phyloP scores from a whole-genome alignment of 2,329 filamentous ascomycete genomes.

The Simplicillium sp. region DNA sequence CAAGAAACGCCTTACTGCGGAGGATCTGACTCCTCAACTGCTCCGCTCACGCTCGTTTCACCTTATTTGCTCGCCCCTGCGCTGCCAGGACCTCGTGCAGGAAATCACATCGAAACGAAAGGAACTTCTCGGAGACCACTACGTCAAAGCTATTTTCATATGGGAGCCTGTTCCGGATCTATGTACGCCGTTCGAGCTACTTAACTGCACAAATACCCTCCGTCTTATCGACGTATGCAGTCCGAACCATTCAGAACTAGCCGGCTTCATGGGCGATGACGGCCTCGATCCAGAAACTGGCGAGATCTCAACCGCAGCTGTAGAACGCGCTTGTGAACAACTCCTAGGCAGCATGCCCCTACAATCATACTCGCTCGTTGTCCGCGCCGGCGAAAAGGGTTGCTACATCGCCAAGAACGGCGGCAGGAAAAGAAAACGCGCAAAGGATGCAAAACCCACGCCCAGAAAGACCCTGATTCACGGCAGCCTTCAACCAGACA shows the following conservation, averaged over 20 bases:
- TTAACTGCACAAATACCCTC: slow-evolving; percentile 55
- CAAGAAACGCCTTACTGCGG: slow-evolving; percentile 69
- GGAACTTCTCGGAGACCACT: slow-evolving; percentile 20
- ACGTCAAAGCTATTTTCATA: slow-evolving; percentile 62
- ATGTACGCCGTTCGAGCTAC: slow-evolving; percentile 60
- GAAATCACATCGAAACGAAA: slow-evolving; percentile 54
- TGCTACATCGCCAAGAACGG: slow-evolving; percentile 56
- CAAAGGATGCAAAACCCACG: slow-evolving; percentile 15
- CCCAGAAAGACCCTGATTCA: slow-evolving; percentile 30
- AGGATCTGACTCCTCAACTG: slow-evolving; percentile 57
- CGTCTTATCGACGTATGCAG: slow-evolving; percentile 54
- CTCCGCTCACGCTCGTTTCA: slow-evolving; percentile 73
- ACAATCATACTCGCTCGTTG: slow-evolving; percentile 55
- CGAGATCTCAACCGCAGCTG: slow-evolving; percentile 37
- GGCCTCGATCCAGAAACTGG: slow-evolving; percentile 46
- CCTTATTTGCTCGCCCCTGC: slow-evolving; percentile 70
- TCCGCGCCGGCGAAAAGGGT: slow-evolving; percentile 63
- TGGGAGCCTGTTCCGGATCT: slow-evolving; percentile 95
- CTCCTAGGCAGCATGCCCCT: slow-evolving; percentile 55
- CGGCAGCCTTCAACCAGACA: slow-evolving; percentile 49
- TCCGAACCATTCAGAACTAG: slow-evolving; percentile 87
- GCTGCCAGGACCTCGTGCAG: slow-evolving; percentile 67
- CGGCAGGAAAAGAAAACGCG: slow-evolving; percentile 33
- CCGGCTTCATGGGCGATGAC: slow-evolving; percentile 64
- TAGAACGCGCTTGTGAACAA: slow-evolving; percentile 54